Conservation (phyloP, 1,284 basidiomycete species). For the Malassezia equina region DNA sequence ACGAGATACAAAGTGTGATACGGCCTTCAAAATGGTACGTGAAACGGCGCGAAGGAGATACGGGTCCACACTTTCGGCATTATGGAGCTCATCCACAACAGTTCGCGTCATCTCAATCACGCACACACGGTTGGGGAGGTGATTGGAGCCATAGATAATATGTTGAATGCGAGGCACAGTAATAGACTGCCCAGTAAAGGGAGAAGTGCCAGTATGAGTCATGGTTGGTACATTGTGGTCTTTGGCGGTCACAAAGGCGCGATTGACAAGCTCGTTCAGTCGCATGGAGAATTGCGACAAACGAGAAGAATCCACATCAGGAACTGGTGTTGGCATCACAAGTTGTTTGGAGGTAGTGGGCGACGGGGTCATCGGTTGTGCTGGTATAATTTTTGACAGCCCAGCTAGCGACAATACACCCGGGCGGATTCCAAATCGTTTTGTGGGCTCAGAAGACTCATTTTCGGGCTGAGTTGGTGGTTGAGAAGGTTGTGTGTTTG, state of each 20-base stretch:
- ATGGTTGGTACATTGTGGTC: background rate
- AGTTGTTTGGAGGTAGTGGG: background rate
- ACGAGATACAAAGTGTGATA: slow-evolving; percentile 42
- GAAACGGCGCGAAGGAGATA: slow-evolving; percentile 44
- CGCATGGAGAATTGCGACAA: slow-evolving; percentile 38
- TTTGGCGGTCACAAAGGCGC: slow-evolving; percentile 32
- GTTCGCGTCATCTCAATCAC: slow-evolving; percentile 38
- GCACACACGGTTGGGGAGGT: slow-evolving; percentile 32
- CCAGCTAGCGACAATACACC: slow-evolving; percentile 9
- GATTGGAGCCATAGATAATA: slow-evolving; percentile 35
- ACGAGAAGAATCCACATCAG: slow-evolving; percentile 28
- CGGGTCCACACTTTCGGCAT: slow-evolving; percentile 33
- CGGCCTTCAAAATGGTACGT: slow-evolving; percentile 39
- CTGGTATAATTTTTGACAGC: background rate
- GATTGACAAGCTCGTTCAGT: slow-evolving; percentile 44
- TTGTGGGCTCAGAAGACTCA: background rate
- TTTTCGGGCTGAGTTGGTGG: background rate
- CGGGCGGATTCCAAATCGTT: slow-evolving; percentile 3
- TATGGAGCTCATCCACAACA: slow-evolving; percentile 38
- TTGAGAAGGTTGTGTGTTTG: background rate
- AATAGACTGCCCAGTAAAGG: slow-evolving; percentile 8
- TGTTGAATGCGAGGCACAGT: slow-evolving; percentile 26
- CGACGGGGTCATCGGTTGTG: background rate
- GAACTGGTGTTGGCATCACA: background rate
- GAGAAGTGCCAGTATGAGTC: slow-evolving; percentile 2